Evolutionary conservation across 768 basidiomycete genomes (phyloP).

Genomic region (Calvatia gigantea): DNA sequence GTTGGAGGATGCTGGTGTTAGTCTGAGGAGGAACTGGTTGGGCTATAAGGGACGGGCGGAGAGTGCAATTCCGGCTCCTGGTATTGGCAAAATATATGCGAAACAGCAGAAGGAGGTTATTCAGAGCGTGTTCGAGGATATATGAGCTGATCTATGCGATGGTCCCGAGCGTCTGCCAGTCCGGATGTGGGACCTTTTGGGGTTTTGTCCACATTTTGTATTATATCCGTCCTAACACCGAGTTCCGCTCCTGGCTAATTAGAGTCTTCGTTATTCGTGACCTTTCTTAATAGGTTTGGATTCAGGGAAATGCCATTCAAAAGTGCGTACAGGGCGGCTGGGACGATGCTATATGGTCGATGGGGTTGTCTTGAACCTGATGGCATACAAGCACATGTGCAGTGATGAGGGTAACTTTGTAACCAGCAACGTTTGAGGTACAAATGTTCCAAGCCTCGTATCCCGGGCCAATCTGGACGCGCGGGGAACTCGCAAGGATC

Average conservation of each 20-base stretch:
- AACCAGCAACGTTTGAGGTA: too few species aligned
- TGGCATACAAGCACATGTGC: too few species aligned
- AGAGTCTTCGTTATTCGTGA: too few species aligned
- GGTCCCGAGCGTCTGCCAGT: neutral
- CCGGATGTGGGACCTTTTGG: neutral
- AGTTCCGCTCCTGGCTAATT: neutral
- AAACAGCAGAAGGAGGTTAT: slow-evolving; percentile 62
- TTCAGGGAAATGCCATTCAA: too few species aligned
- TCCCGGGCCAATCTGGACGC: too few species aligned
- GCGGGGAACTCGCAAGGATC: too few species aligned
- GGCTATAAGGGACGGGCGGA: slow-evolving; percentile 65
- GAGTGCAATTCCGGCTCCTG: slow-evolving; percentile 75
- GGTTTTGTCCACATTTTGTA: neutral
- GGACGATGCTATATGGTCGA: too few species aligned
- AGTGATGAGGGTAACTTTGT: too few species aligned
- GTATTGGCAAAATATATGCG: slow-evolving; percentile 65
- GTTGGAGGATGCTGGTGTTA: slow-evolving; percentile 34
- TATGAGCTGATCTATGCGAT: slow-evolving; percentile 20
- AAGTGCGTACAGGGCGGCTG: too few species aligned
- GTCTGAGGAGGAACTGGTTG: slow-evolving; percentile 25
- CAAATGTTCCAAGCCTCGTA: too few species aligned
- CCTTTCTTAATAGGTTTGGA: too few species aligned
- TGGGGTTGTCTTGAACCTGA: too few species aligned
- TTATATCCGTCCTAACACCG: neutral
- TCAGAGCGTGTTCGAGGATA: slow-evolving; percentile 50